Evolutionary conservation across 78 protist species (phyloP).

Genomic region (Thecamonas trahens): DNA sequence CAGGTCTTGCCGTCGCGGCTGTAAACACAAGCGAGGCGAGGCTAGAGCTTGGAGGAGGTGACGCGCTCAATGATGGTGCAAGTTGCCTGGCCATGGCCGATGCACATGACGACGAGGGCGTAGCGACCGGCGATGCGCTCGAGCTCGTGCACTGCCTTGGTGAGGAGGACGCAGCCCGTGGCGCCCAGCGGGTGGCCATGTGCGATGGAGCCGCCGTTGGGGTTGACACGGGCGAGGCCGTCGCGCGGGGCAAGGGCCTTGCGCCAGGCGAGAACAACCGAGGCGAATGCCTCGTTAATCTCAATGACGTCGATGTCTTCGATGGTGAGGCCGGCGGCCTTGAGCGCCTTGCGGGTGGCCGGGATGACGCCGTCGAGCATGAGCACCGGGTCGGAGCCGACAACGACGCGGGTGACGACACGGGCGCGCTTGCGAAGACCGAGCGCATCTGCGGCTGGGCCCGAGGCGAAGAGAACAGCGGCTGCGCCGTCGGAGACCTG

Average conservation of each 20-base stretch:
- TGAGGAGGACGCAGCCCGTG: conserved; percentile 53
- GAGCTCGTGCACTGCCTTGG: conserved; percentile 63
- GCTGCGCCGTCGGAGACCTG: conserved; percentile 51
- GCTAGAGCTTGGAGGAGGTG: no score
- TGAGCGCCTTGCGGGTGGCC: conserved; percentile 32
- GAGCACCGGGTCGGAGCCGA: conserved; percentile 41
- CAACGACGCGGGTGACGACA: conserved; percentile 25
- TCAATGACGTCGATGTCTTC: conserved; percentile 43
- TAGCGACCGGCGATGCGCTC: conserved; percentile 53
- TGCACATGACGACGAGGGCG: conserved; percentile 74
- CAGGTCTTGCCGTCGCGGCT: no score
- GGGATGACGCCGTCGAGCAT: conserved; percentile 47
- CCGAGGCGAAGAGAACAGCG: conserved; percentile 32
- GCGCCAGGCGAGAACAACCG: conserved; percentile 28
- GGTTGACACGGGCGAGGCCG: conserved; percentile 14
- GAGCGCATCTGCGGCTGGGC: no score
- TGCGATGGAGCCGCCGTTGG: conserved; percentile 44
- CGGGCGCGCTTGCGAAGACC: conserved; percentile 20
- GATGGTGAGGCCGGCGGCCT: conserved; percentile 23
- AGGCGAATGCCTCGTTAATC: conserved; percentile 48
- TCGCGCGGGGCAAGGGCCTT: conserved; percentile 30
- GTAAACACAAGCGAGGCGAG: no score
- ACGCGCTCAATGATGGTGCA: conserved; percentile 59
- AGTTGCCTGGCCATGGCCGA: conserved; percentile 70
- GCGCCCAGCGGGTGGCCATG: conserved; percentile 64